These are phyloP conservation scores for Cladosporium sp. DNA, from an alignment of 2,329 filamentous ascomycete species.

Conservation along the genomic window DNA sequence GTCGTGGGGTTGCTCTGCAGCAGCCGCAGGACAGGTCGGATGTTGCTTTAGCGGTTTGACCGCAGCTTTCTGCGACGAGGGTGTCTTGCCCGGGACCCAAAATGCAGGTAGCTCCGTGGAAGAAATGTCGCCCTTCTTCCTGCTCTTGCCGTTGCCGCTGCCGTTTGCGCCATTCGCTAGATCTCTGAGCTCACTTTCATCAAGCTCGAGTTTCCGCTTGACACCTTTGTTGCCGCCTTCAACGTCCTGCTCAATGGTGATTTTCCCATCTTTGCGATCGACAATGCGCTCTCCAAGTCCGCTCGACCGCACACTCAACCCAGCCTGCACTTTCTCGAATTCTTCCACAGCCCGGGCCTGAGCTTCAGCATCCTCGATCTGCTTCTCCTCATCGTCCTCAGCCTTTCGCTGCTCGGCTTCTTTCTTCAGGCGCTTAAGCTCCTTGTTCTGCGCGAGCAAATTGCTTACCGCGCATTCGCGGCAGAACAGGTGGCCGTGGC, in stretches of 20 bases:
- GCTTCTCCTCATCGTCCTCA: slow-evolving; percentile 56
- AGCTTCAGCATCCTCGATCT: slow-evolving; percentile 62
- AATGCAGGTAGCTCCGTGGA: slow-evolving; percentile 74
- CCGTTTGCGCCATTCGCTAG: slow-evolving; percentile 53
- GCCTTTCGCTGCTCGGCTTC: slow-evolving; percentile 52
- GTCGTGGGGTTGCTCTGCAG: slow-evolving; percentile 58
- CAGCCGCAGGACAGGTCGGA: slow-evolving; percentile 72
- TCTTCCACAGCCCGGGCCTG: slow-evolving; percentile 65
- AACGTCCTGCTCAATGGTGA: slow-evolving; percentile 23
- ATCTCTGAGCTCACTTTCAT: slow-evolving; percentile 66
- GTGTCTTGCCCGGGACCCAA: slow-evolving; percentile 84
- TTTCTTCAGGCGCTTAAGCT: slow-evolving; percentile 75
- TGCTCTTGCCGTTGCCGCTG: slow-evolving; percentile 61
- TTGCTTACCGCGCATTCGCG: slow-evolving; percentile 89
- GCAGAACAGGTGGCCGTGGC: slow-evolving; percentile 84
- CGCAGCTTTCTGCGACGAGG: slow-evolving; percentile 44
- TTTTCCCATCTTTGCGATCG: slow-evolving; percentile 22
- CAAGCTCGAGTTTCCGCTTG: slow-evolving; percentile 77
- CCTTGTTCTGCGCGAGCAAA: slow-evolving; percentile 83
- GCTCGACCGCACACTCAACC: slow-evolving; percentile 22
- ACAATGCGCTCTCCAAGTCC: slow-evolving; percentile 39
- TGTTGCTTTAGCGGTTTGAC: slow-evolving; percentile 46
- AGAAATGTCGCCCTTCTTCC: slow-evolving; percentile 57
- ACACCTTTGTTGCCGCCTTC: slow-evolving; percentile 35
- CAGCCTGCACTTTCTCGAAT: slow-evolving; percentile 81